Base-by-base conservation (phyloP, 2,329 filamentous ascomycete species). In the Sarocladiaceae sp. region DNA sequence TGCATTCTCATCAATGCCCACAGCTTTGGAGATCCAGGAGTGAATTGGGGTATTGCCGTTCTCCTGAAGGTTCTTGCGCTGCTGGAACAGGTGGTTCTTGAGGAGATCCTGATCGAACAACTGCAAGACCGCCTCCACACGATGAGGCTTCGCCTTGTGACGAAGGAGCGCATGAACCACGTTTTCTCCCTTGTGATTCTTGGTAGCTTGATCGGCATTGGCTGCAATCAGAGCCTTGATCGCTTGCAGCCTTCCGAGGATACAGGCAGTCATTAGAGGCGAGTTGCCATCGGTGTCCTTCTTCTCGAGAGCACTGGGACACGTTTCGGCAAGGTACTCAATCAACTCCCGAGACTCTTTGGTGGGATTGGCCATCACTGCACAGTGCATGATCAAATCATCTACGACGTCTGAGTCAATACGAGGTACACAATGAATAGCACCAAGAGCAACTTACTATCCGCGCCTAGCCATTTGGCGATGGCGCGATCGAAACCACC, bases 171-270 rank as follows among this genome's bases (percentile, higher is more conserved):
- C 63, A 61, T 95, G 90, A 1, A 93, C 56, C 15, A 93, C 70
- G 59, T 93, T 95, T 57, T 80, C 76, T 11, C 82, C 82, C 3
- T 69, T 63, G 10, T 68, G 69, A 61, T 89, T 84, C 22, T 83
- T 83, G 29, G 71, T 71, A 1, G 81, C 80, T 61, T 89, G 84
- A 61, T 94, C 82, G 2, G 88, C 87, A 3, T 87, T 88, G 23
- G 79, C 80, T 1, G 77, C 71, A 49, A 93, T 75, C 31, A 96
- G 75, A 0, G 82, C 71, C 59, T 81, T 79, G 15, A 79, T 78
- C 18, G 79, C 77, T 2, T 81, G 70, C 15, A 75, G 59, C 18
- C 78, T 76, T 11, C 79, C 76, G 3, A 80, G 68, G 2, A 73
- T 68, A 55, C 84, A 86, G 2, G 89, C 88, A 10, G 89, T 64